phyloP scores from a whole-genome alignment of 2,329 filamentous ascomycete species.

The Xylaria sp. region DNA sequence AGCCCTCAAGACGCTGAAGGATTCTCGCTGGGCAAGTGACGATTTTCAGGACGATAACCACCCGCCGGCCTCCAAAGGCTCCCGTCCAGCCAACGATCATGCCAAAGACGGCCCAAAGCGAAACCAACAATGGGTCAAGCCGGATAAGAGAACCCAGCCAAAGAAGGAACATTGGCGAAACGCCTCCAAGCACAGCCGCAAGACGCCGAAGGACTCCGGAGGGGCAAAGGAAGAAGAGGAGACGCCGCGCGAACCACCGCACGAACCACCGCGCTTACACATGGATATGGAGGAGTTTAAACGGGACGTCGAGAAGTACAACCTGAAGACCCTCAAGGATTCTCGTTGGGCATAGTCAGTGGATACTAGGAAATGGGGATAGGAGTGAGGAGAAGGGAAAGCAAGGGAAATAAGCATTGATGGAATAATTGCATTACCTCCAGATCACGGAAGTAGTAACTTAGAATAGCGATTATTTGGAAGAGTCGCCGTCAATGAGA shows the following conservation, averaged over 20 bases:
- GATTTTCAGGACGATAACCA: neutral
- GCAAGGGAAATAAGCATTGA: no score
- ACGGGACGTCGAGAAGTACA: constrained; percentile 2
- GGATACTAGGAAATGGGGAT: no score
- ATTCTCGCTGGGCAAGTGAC: neutral
- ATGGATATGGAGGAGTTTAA: constrained; percentile 14
- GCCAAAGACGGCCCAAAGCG: neutral
- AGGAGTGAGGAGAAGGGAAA: no score
- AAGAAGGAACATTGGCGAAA: neutral
- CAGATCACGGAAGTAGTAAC: no score
- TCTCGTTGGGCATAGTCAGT: constrained; percentile 17
- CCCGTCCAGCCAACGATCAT: neutral
- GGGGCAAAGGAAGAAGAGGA: neutral
- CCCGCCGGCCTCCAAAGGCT: neutral
- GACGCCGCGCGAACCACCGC: neutral
- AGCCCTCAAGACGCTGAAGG: neutral
- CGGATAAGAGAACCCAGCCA: neutral
- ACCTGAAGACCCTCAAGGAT: constrained; percentile 17
- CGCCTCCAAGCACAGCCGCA: neutral
- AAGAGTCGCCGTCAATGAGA: no score
- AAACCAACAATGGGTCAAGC: neutral
- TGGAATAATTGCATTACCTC: no score
- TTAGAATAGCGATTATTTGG: no score
- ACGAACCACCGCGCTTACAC: neutral
- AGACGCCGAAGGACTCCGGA: neutral